Percentiles rank a stretch among this genome's conserved stretches.
phyloP scores from a whole-genome alignment of 2,329 filamentous ascomycete genomes.

The Alternaria alternata region DNA sequence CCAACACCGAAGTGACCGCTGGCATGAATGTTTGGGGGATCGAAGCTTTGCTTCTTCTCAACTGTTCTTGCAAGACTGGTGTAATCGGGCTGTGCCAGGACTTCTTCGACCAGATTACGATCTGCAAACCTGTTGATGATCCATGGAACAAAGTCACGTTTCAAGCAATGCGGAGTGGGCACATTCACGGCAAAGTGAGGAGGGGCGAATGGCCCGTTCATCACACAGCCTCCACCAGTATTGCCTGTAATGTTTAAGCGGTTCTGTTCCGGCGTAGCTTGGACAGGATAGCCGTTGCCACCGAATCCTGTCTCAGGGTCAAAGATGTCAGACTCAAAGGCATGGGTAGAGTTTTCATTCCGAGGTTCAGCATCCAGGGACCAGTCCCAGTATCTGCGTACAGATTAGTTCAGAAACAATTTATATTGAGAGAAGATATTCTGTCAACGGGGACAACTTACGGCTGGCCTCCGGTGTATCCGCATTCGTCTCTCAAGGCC shows the following conservation, averaged over 20 bases:
- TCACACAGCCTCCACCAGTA: slow-evolving; percentile 47
- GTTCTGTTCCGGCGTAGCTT: slow-evolving; percentile 35
- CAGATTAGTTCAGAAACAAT: neutral
- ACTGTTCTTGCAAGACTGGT: slow-evolving; percentile 38
- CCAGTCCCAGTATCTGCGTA: slow-evolving; percentile 47
- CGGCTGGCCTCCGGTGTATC: slow-evolving; percentile 31
- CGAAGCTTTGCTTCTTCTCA: slow-evolving; percentile 39
- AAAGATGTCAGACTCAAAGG: slow-evolving; percentile 31
- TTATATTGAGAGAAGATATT: neutral
- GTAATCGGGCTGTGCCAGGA: slow-evolving; percentile 38
- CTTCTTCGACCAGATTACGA: slow-evolving; percentile 28
- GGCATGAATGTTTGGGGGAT: slow-evolving; percentile 35
- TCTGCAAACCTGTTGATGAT: slow-evolving; percentile 32
- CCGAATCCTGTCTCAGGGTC: slow-evolving; percentile 41
- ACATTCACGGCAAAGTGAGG: slow-evolving; percentile 32
- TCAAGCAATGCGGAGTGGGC: slow-evolving; percentile 37
- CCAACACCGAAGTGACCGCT: slow-evolving; percentile 49
- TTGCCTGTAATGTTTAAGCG: slow-evolving; percentile 35
- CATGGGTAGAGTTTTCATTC: slow-evolving; percentile 17
- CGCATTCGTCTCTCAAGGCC: slow-evolving; percentile 15
- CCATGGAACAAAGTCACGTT: slow-evolving; percentile 40
- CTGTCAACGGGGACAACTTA: neutral
- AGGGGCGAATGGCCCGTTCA: slow-evolving; percentile 38
- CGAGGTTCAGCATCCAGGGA: slow-evolving; percentile 29
- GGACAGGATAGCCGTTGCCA: slow-evolving; percentile 43